A percentile compares a stretch with the other conserved stretches of the same genome.
These are phyloP conservation scores for Quercus tomentella DNA, from an alignment of 331 rosid genomes.

Conservation along the genomic window DNA sequence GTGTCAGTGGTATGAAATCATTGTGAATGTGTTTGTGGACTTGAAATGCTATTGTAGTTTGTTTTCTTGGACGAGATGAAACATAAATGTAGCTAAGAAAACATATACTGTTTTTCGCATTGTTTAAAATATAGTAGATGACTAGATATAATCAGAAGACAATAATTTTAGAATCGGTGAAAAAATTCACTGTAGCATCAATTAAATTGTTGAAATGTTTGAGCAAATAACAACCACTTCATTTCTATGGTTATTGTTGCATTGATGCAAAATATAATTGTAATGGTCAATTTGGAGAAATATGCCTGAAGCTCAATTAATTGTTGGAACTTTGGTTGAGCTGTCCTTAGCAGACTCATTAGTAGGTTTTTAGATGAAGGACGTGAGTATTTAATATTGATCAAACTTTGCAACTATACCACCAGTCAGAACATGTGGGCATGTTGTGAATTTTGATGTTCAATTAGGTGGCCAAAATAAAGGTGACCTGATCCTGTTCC, in stretches of 20 bases:
- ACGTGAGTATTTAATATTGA: no score
- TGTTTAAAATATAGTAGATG: background rate
- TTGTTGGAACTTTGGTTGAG: no score
- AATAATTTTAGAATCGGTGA: background rate
- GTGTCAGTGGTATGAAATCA: constrained; percentile 38
- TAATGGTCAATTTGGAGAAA: background rate
- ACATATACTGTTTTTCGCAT: background rate
- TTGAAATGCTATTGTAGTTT: background rate
- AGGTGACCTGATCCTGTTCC: background rate
- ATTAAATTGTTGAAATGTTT: background rate
- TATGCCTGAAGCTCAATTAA: no score
- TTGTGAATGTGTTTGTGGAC: no score
- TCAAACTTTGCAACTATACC: background rate
- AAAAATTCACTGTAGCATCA: background rate
- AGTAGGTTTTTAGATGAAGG: no score
- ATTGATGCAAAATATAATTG: background rate
- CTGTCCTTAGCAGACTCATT: no score
- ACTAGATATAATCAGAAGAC: background rate
- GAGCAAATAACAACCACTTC: background rate
- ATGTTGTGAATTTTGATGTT: background rate
- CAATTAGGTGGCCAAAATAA: background rate
- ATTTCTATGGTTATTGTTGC: background rate
- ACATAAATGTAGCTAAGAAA: background rate
- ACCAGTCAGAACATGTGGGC: background rate
- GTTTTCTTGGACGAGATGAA: background rate